Base-by-base conservation (phyloP, 768 basidiomycete genomes). In the Tricholoma matsutake region DNA sequence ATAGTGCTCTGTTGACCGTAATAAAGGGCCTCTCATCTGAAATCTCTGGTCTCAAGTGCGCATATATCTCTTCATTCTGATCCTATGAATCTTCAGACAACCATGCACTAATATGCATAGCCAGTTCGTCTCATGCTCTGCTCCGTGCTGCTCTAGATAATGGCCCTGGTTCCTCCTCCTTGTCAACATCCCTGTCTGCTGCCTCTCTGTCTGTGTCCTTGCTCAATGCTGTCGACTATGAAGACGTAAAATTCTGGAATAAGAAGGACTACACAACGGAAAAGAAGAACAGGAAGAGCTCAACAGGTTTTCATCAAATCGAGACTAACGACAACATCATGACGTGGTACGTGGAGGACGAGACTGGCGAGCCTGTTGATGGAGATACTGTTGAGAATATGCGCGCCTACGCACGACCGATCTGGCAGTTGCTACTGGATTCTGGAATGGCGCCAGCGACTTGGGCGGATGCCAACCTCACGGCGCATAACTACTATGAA, bases 161-260 rank as follows among this genome's bases (percentile, higher is more conserved):
- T 16, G 20, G 20, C 20, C 20, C 7, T 45, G 43, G 43, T 45
- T 20, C 52, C 34, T 31, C 52, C 52, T 54, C 34, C 25, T 54
- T 54, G 29, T 29, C 51, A 53, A 53, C 25, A 43, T n/a, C 41
- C n/a, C 41, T 43, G 41, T 20, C 43, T 45, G 20, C 52, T 54
- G 52, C 29, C 14, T 31, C 52, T 31, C 54, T 54, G 8, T 32
- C 54, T 35, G 32, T 54, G 31, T 32, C 54, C 22, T 18, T 32
- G n/a, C 54, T 54, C 13, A 34, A 54, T 22, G 35, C 35, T 37
- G 22, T 20, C 18, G 35, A 54, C 35, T 54, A 54, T 22, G 9
- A 32, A 32, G 31, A 54, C n/a, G 18, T 54, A 32, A 54, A 54
- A 54, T 54, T 34, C 54, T 54, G 54, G 54, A 54, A 32, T 22